A percentile compares a stretch with the other conserved stretches of the same genome.
phyloP scores from a whole-genome alignment of 2,329 filamentous ascomycete genomes.

The Xenoacremonium recifei region DNA sequence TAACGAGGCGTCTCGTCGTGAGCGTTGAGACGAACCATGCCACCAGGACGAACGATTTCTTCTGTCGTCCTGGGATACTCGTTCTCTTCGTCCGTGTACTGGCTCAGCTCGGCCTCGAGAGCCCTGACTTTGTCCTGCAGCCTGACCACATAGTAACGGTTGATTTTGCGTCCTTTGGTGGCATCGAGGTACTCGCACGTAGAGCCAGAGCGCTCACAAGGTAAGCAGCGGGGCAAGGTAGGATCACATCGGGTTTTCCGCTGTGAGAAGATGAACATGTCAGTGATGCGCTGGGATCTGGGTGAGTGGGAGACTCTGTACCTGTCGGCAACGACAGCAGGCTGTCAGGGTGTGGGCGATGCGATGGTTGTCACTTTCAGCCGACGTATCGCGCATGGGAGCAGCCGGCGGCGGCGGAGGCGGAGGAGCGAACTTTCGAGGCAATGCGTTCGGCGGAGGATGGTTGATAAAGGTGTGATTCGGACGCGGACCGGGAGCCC shows the following conservation, averaged over 20 bases:
- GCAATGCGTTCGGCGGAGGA: constrained; percentile 9
- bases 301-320: constrained; percentile 43
- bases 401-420: constrained; percentile 27
- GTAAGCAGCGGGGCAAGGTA: constrained; percentile 83
- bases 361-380: too few relatives aligned
- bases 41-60: constrained; percentile 82
- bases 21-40: constrained; percentile 80
- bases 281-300: constrained; percentile 14
- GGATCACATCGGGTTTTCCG: constrained; percentile 96
- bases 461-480: constrained; percentile 30
- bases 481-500: constrained; percentile 40
- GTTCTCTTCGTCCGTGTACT: constrained; percentile 75
- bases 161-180: constrained; percentile 79
- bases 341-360: constrained; percentile 79
- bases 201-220: constrained; percentile 88
- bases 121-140: constrained; percentile 83
- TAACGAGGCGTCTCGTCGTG: constrained; percentile 85
- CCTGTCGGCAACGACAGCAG: constrained; percentile 77
- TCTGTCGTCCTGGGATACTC: constrained; percentile 71
- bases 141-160: constrained; percentile 87
- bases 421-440: constrained; percentile 7
- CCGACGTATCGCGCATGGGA: too few relatives aligned
- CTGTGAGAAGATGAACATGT: constrained; percentile 44
- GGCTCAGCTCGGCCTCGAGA: constrained; percentile 77
- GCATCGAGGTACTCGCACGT: constrained; percentile 96